Percentiles rank a stretch among this genome's conserved stretches.
Conservation (phyloP, 129 eudicot genomes). For the Kitagawia praeruptora region DNA sequence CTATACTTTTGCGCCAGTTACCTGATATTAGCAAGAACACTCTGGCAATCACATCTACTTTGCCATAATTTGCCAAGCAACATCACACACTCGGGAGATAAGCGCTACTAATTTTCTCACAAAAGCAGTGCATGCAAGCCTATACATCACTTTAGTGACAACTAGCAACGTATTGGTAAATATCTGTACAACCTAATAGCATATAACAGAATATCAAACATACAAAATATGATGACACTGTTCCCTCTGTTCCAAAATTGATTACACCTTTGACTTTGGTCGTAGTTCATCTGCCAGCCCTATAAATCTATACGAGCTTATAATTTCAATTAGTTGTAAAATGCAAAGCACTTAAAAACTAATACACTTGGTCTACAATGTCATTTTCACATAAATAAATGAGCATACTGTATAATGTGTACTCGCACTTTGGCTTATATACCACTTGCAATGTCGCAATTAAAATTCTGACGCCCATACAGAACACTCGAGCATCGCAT, state of each 20-base stretch:
- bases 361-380: neutral
- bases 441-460: neutral
- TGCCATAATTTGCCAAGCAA: neutral
- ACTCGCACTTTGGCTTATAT: neutral
- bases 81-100: neutral
- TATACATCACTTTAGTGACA: neutral
- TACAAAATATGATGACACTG: neutral
- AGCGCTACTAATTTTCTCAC: neutral
- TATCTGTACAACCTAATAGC: neutral
- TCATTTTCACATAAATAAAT: neutral
- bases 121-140: neutral
- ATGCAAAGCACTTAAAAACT: neutral
- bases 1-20: too few relatives aligned
- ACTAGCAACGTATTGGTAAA: neutral
- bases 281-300: neutral
- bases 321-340: neutral
- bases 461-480: slow-evolving; percentile 75
- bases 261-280: neutral
- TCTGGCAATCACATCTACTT: too few relatives aligned
- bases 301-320: neutral
- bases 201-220: neutral
- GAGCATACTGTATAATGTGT: neutral
- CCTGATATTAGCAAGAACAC: neutral
- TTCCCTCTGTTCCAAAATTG: neutral
- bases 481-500: slow-evolving; percentile 70